Percentiles rank a stretch among this genome's conserved stretches.
Conservation (phyloP, 148 eudicot species). For the Vaccinium corymbosum region DNA sequence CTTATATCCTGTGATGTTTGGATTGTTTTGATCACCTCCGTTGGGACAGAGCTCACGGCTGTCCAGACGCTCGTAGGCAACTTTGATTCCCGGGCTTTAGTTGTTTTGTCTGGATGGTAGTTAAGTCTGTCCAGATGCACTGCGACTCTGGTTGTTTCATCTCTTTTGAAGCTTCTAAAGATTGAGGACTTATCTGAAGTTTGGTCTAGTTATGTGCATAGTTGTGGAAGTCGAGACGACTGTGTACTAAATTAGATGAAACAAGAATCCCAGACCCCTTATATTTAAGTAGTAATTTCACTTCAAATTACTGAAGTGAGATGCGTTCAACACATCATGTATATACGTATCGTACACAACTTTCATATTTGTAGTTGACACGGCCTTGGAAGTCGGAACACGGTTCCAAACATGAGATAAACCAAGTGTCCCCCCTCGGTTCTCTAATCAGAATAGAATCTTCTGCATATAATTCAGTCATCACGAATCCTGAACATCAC, state of each 20-base stretch:
- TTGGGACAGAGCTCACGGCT: background rate
- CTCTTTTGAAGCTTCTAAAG: background rate
- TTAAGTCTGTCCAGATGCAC: background rate
- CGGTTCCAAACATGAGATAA: background rate
- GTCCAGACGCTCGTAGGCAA: background rate
- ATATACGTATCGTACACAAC: background rate
- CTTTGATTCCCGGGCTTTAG: background rate
- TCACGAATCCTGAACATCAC: background rate
- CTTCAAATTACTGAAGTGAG: background rate
- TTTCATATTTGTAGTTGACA: background rate
- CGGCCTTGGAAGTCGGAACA: background rate
- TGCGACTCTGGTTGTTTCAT: background rate
- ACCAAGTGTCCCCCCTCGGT: background rate
- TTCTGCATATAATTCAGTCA: background rate
- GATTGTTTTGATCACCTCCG: background rate
- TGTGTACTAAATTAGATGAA: background rate
- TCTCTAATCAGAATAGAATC: background rate
- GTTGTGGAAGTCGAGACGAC: background rate
- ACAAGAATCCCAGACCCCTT: background rate
- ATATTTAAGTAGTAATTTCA: background rate
- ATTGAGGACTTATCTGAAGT: background rate
- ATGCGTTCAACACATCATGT: background rate
- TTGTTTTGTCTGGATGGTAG: background rate
- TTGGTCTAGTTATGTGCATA: background rate
- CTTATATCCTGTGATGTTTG: background rate